Evolutionary conservation across 2,329 filamentous ascomycete genomes (phyloP), one percentile per base, ranked within the genome.

Genomic region (Colletotrichum falcatum): DNA sequence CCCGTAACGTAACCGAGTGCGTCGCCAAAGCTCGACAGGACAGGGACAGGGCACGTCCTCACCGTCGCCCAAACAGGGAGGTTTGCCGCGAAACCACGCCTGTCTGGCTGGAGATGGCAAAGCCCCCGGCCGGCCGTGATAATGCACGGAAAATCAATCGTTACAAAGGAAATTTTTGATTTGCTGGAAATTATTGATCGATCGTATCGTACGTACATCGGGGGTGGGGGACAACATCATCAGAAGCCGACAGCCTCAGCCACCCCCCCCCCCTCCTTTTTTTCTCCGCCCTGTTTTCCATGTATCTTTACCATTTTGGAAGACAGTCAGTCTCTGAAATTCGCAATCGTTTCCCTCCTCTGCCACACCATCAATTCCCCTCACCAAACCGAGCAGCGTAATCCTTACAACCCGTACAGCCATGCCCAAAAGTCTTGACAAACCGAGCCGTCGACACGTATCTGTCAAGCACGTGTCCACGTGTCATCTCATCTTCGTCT

Each of bases 181-280:
- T 48, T 26, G 54, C 23, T 46, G 30, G 53, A 37, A 35, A 56
- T 58, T 37, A 49, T 23, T 18, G 28, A 56, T 49, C 53, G 62
- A 65, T 65, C 61, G 30, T 65, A 56, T 49, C 53, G 62, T 58
- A 58, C 61, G 30, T 65, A 59, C 54, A 59, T 48, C 6, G 26
- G 28, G 28, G 44, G 28, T 9, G 48, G 48, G 39, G 53, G 53
- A 33, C 26, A 54, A 30, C 48, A 53, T 54, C 33, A 37, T 23
- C n/a, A 20, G 30, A 62, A 51, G 53, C 53, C n/a, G 33, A 9
- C 51, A 5, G 20, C 30, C 16, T 0, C 20, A 11, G 20, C 51
- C 51, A 14, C 20, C 28, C 35, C 35, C 35, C 35, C 35, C 8
- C 9, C 5, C 14, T 18, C 6, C 18, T 3, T 39, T 9, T 5